Base-by-base conservation (phyloP, 495 filamentous ascomycete species). In the Aspergillus hancockii region DNA sequence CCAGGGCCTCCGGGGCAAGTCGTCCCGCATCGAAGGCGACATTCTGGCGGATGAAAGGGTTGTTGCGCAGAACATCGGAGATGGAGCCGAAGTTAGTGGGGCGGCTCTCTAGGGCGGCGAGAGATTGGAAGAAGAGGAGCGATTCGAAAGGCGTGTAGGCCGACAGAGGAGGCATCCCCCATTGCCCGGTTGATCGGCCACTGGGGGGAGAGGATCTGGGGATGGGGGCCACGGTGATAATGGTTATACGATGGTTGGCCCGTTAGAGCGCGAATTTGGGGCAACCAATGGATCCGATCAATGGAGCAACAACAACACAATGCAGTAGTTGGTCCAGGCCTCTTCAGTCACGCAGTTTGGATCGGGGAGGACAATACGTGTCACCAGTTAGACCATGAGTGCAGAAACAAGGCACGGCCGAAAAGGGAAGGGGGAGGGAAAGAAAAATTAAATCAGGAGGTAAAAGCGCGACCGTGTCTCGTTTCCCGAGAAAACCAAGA, bases 121-220 rank as follows among this genome's bases (percentile, higher is more conserved):
- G 84, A 10, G 88, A 87, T 73, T 95, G 92, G 75, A 97, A 94
- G 61, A 98, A 84, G 56, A 97, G 83, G 19, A 97, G 82, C 34
- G 84, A 86, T 81, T 97, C 93, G 77, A 97, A 88, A 54, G 88
- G 88, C 60, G 92, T 93, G 74, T 92, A 93, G 62, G 82, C 74
- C 62, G 81, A 81, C 70, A 85, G 71, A 68, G 77, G 74, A 80
- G 81, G 76, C 79, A 80, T 81, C 65, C 73, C 77, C 74, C 75
- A 77, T 75, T 76, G 71, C 70, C 73, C 73, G 74, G 68, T 68
- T 58, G 66, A 63, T 69, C 71, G 76, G 74, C 75, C 71, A 72
- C 74, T 72, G 67, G 75, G 67, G 67, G 72, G 63, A 53, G 67
- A 62, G 52, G 52, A 49, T 67, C 66, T 66, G 45, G 65, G 68